phyloP scores from a whole-genome alignment of 345 rosid species.

The Excoecaria cochinchinensis region DNA sequence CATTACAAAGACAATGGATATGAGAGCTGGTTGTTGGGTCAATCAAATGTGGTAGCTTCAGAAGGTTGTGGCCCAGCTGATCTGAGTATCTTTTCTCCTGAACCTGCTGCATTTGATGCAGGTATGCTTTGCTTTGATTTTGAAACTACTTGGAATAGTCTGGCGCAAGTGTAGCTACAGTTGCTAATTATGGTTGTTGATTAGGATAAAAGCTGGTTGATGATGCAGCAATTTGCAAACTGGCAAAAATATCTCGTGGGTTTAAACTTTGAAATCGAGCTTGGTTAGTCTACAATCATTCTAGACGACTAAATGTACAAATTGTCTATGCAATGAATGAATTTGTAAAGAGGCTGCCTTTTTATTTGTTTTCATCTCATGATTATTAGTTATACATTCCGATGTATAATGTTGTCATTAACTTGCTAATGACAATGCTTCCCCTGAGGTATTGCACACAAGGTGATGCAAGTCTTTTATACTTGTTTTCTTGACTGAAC shows the following conservation, averaged over 20 bases:
- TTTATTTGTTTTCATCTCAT: background rate
- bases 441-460: no score
- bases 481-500: no score
- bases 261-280: slow-evolving; percentile 10
- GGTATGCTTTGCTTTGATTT: slow-evolving; percentile 41
- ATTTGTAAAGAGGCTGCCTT: slow-evolving; percentile 27
- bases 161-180: slow-evolving; percentile 26
- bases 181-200: slow-evolving; percentile 10
- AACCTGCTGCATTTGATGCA: slow-evolving; percentile 31
- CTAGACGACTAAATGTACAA: slow-evolving; percentile 21
- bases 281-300: slow-evolving; percentile 15
- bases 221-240: slow-evolving; percentile 1
- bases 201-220: slow-evolving; percentile 3
- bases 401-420: background rate
- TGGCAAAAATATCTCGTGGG: slow-evolving; percentile 13
- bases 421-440: background rate
- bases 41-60: slow-evolving; percentile 15
- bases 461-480: no score
- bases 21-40: slow-evolving; percentile 27
- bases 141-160: slow-evolving; percentile 39
- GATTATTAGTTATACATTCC: background rate
- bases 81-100: slow-evolving; percentile 22
- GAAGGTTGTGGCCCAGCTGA: slow-evolving; percentile 21
- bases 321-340: slow-evolving; percentile 12
- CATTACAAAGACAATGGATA: slow-evolving; percentile 15